These are phyloP conservation scores for Phaeosphaeriaceae sp. DNA, from an alignment of 2,329 filamentous ascomycete species.

Conservation along the genomic window DNA sequence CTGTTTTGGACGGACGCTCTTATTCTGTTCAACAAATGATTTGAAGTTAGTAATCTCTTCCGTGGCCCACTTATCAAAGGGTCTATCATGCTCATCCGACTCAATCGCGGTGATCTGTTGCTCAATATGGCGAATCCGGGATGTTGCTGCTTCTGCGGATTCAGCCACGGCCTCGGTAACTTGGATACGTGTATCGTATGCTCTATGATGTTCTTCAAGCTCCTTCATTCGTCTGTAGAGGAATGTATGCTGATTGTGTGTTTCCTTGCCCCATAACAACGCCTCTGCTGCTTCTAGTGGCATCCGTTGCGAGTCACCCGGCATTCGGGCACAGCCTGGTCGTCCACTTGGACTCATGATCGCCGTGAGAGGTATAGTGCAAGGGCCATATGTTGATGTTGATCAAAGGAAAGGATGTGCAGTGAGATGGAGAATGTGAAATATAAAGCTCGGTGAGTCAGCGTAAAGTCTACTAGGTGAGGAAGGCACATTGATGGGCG, in stretches of 20 bases:
- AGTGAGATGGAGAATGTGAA: not conserved
- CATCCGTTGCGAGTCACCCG: constrained; percentile 11
- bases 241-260: constrained; percentile 46
- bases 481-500: constrained; percentile 15
- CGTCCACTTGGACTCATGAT: constrained; percentile 12
- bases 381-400: not conserved
- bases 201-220: constrained; percentile 37
- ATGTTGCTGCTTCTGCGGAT: constrained; percentile 19
- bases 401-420: not conserved
- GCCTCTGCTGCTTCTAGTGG: constrained; percentile 28
- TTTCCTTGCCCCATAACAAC: constrained; percentile 51
- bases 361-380: not conserved
- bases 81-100: constrained; percentile 26
- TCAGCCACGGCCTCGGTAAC: constrained; percentile 25
- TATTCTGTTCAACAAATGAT: constrained; percentile 20
- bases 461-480: not conserved
- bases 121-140: constrained; percentile 21
- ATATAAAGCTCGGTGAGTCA: not conserved
- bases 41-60: constrained; percentile 19
- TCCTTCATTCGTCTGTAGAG: constrained; percentile 44
- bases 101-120: constrained; percentile 31
- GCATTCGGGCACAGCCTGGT: not conserved
- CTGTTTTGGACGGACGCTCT: constrained; percentile 24
- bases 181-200: constrained; percentile 27
- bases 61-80: constrained; percentile 26